phyloP scores from a whole-genome alignment of 345 rosid species.

The Eucalyptus marginata region DNA sequence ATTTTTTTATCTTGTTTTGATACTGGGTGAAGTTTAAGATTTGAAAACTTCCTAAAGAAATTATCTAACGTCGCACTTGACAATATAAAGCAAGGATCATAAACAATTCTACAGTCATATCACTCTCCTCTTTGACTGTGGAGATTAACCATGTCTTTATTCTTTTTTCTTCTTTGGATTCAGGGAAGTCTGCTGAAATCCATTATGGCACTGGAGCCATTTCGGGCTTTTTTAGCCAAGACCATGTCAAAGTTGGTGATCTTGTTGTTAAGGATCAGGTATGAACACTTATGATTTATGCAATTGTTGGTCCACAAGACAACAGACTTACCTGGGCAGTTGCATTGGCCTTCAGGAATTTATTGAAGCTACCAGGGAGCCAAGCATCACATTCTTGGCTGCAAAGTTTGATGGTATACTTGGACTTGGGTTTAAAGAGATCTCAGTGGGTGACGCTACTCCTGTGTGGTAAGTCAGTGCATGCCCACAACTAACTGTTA shows the following conservation, averaged over 20 bases:
- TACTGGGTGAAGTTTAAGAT: neutral
- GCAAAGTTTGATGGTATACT: slow-evolving; percentile 92
- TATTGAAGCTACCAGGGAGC: slow-evolving; percentile 91
- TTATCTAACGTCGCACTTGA: neutral
- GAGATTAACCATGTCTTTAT: neutral
- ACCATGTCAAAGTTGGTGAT: slow-evolving; percentile 49
- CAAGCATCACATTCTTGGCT: slow-evolving; percentile 70
- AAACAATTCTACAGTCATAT: neutral
- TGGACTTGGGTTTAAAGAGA: slow-evolving; percentile 94
- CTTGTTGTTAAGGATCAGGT: slow-evolving; percentile 57
- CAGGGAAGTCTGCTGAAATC: slow-evolving; percentile 77
- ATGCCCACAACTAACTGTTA: neutral
- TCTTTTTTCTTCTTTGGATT: neutral
- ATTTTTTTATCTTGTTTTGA: neutral
- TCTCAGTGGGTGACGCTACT: slow-evolving; percentile 63
- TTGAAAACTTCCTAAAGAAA: neutral
- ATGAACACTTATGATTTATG: neutral
- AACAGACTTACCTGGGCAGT: neutral
- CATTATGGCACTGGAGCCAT: slow-evolving; percentile 68
- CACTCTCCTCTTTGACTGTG: neutral
- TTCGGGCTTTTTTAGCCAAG: slow-evolving; percentile 54
- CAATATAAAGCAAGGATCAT: neutral
- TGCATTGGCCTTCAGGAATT: slow-evolving; percentile 38
- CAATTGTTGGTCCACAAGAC: neutral
- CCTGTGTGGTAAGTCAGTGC: slow-evolving; percentile 63